Evolutionary conservation across 2,329 filamentous ascomycete species (phyloP).

Genomic region (Achaetomium macrosporum): DNA sequence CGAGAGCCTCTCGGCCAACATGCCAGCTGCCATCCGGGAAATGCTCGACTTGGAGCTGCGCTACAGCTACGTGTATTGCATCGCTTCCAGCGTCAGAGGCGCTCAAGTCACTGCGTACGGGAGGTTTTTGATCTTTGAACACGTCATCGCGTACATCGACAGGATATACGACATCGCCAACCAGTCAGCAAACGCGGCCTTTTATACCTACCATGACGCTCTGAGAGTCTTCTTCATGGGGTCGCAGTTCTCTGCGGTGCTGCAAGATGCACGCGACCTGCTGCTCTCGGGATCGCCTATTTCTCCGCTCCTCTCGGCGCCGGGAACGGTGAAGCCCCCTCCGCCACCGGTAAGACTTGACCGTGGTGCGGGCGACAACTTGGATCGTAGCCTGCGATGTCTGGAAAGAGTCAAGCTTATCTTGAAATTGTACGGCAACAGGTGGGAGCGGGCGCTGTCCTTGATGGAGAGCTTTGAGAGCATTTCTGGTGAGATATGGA

Average conservation of each 20-base stretch:
- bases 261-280: constrained; percentile 52
- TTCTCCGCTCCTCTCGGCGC: constrained; percentile 37
- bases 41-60: constrained; percentile 83
- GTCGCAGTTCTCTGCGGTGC: constrained; percentile 55
- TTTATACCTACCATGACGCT: constrained; percentile 83
- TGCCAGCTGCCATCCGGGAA: constrained; percentile 60
- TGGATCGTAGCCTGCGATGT: constrained; percentile 51
- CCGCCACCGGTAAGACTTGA: constrained; percentile 43
- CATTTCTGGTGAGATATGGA: constrained; percentile 41
- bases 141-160: constrained; percentile 75
- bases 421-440: constrained; percentile 50
- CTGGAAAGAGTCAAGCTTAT: constrained; percentile 50
- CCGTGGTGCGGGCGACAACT: constrained; percentile 39
- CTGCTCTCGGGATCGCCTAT: constrained; percentile 47
- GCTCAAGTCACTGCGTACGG: constrained; percentile 70
- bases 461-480: constrained; percentile 50
- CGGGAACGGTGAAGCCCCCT: constrained; percentile 45
- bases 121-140: constrained; percentile 77
- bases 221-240: constrained; percentile 74
- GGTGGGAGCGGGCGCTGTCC: constrained; percentile 52
- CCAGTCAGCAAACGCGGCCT: constrained; percentile 53
- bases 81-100: constrained; percentile 71
- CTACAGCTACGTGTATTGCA: constrained; percentile 85
- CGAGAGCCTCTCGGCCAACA: constrained; percentile 62
- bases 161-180: constrained; percentile 64